A percentile compares a stretch with the other conserved stretches of the same genome.
Evolutionary conservation across 305 asterid genomes (phyloP).

Genomic region (Nicotiana rustica): DNA sequence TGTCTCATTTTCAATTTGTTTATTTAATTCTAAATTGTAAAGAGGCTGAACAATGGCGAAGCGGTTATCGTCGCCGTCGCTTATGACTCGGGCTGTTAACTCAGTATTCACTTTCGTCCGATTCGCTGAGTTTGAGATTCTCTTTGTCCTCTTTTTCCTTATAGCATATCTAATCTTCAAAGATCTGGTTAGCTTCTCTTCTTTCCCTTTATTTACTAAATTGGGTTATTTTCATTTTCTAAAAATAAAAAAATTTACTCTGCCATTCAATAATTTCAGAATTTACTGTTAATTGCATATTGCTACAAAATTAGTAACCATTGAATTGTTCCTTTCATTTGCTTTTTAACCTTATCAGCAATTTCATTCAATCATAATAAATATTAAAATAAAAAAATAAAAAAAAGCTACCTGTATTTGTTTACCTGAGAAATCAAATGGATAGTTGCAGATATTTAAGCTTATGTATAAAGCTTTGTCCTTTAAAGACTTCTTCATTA

Average conservation of each 20-base stretch:
- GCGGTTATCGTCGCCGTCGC: slow-evolving; percentile 52
- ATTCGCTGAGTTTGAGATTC: slow-evolving; percentile 88
- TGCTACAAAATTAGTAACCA: not conserved
- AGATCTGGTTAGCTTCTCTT: slow-evolving; percentile 61
- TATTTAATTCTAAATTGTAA: too few relatives aligned
- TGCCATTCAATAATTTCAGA: not conserved
- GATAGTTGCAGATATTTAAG: not conserved
- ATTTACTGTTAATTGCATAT: not conserved
- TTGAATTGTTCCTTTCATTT: too few relatives aligned
- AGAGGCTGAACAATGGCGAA: slow-evolving; percentile 38
- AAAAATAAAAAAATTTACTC: too few relatives aligned
- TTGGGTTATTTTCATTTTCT: not conserved
- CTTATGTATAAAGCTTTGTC: not conserved
- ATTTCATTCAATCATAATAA: not conserved
- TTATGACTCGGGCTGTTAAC: slow-evolving; percentile 66
- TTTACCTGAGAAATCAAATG: not conserved
- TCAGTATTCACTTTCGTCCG: slow-evolving; percentile 65
- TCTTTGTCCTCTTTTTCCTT: slow-evolving; percentile 74
- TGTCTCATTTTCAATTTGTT: too few relatives aligned
- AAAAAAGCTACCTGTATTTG: not conserved
- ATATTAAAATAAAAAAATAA: too few relatives aligned
- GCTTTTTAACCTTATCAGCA: not conserved
- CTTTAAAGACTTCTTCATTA: too few relatives aligned
- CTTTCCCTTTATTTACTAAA: not conserved
- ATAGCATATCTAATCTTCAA: slow-evolving; percentile 68